Evolutionary conservation across 148 eudicot genomes (phyloP).

Genomic region (Rhododendron molle): DNA sequence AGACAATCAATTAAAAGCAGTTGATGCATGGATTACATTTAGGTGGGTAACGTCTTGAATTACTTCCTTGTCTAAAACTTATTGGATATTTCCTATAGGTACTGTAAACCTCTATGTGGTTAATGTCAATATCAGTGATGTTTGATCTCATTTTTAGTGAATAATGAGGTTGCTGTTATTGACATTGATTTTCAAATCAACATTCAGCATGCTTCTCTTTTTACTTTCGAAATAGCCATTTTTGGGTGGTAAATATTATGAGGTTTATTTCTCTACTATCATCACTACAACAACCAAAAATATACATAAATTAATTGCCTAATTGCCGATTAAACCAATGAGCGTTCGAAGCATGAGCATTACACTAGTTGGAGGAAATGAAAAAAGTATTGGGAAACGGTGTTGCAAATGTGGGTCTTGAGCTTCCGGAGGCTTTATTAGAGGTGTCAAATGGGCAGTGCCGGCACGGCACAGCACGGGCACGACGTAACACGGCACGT

Average conservation of each 20-base stretch:
- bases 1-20: slow-evolving; percentile 26
- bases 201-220: slow-evolving; percentile 8
- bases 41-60: slow-evolving; percentile 44
- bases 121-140: neutral
- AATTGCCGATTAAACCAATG: too few species aligned
- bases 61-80: neutral
- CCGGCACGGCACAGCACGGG: too few species aligned
- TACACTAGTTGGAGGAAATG: too few species aligned
- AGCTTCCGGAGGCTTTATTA: too few species aligned
- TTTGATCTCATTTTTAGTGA: neutral
- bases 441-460: too few species aligned
- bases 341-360: too few species aligned
- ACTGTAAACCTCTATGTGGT: neutral
- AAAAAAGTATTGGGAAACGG: too few species aligned
- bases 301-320: too few species aligned
- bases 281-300: too few species aligned
- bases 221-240: neutral
- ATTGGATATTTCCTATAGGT: neutral
- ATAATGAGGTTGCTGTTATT: neutral
- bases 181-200: slow-evolving; percentile 14
- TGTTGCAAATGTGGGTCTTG: too few species aligned
- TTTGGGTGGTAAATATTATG: neutral
- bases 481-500: too few species aligned
- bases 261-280: too few species aligned
- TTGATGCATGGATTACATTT: slow-evolving; percentile 53